Conservation (phyloP, 2,329 filamentous ascomycete genomes). For the Alternaria tenuissima region DNA sequence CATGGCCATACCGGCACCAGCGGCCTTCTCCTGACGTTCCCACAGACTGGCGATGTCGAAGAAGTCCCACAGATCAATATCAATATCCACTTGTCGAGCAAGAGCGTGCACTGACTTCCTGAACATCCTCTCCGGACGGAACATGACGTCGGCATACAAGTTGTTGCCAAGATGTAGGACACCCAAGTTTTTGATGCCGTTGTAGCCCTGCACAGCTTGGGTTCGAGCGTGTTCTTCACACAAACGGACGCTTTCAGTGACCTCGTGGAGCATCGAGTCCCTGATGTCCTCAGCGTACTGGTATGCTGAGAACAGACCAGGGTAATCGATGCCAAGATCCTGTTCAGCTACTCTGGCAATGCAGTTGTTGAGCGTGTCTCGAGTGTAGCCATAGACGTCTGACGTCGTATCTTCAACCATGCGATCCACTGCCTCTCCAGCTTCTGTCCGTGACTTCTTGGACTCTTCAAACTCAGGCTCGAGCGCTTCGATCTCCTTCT, state of each 20-base stretch:
- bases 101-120: slow-evolving; percentile 80
- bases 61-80: slow-evolving; percentile 91
- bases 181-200: slow-evolving; percentile 86
- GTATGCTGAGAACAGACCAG: slow-evolving; percentile 84
- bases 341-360: slow-evolving; percentile 79
- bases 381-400: slow-evolving; percentile 84
- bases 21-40: slow-evolving; percentile 92
- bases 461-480: slow-evolving; percentile 87
- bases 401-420: slow-evolving; percentile 86
- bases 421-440: slow-evolving; percentile 81
- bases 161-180: slow-evolving; percentile 87
- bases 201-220: slow-evolving; percentile 81
- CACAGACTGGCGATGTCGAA: slow-evolving; percentile 84
- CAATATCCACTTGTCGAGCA: slow-evolving; percentile 84
- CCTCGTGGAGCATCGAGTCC: slow-evolving; percentile 87
- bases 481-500: slow-evolving; percentile 78
- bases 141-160: slow-evolving; percentile 79
- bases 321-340: slow-evolving; percentile 84
- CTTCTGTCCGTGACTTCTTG: slow-evolving; percentile 78
- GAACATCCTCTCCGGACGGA: slow-evolving; percentile 95
- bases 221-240: slow-evolving; percentile 88
- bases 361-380: slow-evolving; percentile 75
- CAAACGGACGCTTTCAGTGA: slow-evolving; percentile 76
- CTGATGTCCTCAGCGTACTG: slow-evolving; percentile 94
- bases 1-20: slow-evolving; percentile 92